phyloP scores from a whole-genome alignment of 306 rosid species.

The Rubus idaeus region DNA sequence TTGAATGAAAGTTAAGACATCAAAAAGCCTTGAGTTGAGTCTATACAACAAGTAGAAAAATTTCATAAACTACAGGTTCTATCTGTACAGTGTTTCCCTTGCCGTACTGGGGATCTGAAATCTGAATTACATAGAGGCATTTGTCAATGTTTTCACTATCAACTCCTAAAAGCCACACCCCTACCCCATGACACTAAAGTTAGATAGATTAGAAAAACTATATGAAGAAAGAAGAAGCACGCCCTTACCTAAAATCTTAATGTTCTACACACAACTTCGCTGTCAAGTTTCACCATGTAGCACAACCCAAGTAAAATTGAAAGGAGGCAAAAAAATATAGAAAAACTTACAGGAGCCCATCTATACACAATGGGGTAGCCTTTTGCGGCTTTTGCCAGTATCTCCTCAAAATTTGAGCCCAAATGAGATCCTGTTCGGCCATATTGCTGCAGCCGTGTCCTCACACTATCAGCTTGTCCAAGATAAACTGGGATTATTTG shows the following conservation, averaged over 20 bases:
- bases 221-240: no score
- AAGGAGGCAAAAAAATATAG: background rate
- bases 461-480: constrained; percentile 75
- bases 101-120: no score
- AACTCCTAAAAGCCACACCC: background rate
- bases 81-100: background rate
- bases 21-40: background rate
- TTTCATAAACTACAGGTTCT: background rate
- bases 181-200: background rate
- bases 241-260: no score
- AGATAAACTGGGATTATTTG: constrained; percentile 58
- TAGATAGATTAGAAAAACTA: background rate
- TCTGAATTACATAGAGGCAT: background rate
- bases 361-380: constrained; percentile 67
- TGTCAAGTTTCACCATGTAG: background rate
- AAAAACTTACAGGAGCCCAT: constrained; percentile 84
- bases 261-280: no score
- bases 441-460: constrained; percentile 63
- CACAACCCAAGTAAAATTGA: background rate
- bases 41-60: background rate
- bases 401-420: constrained; percentile 44
- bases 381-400: constrained; percentile 32
- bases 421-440: constrained; percentile 80
- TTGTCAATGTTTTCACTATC: background rate
- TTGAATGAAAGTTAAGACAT: background rate